Base-by-base conservation (phyloP, 257 asterid genomes). In the Verbena officinalis region DNA sequence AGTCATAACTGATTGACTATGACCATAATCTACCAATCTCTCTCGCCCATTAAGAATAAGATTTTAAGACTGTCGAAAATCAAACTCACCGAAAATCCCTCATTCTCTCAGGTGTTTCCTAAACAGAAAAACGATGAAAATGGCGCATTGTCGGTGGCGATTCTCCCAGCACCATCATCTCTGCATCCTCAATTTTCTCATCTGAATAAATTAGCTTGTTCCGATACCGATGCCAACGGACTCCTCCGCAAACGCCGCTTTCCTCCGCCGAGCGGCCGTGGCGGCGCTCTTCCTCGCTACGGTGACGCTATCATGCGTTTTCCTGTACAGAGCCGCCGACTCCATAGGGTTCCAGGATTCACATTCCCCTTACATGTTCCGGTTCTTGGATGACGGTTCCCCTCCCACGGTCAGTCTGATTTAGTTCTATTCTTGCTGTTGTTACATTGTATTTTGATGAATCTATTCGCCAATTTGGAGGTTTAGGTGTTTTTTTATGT, bases 251-350 rank as follows among this genome's bases (percentile, higher is more conserved):
- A 9, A 46, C 17, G 52, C 53, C 70, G 61, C 53, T 36, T 16
- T n/a, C 55, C 56, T 67, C 40, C 77, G 69, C 44, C 77, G 64
- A 20, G 44, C 46, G 17, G 64, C 55, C 36, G 38, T 39, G 9
- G 43, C 24, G 36, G 34, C 36, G 17, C 23, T 71, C 22, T 19
- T 71, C 24, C 70, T 64, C 23, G 30, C 9, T 44, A 44, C 46
- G 54, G 45, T 27, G 66, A 23, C 36, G 34, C 56, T 64, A 10
- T 56, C 71, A 10, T 63, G 46, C 56, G 12, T 40, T 33, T 61
- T 73, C 39, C 67, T 73, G 43, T 61, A 61, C 71, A 46, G 70
- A 17, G 70, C 65, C 14, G 66, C 70, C 12, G 74, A 53, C 14
- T 36, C 74, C 59, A 11, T 52, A 22, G 52, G 49, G 21, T 48